Percentiles rank a stretch among this genome's conserved stretches.
Conservation (phyloP, 1,139 yeast species). For the Debaryomyces sp. region DNA sequence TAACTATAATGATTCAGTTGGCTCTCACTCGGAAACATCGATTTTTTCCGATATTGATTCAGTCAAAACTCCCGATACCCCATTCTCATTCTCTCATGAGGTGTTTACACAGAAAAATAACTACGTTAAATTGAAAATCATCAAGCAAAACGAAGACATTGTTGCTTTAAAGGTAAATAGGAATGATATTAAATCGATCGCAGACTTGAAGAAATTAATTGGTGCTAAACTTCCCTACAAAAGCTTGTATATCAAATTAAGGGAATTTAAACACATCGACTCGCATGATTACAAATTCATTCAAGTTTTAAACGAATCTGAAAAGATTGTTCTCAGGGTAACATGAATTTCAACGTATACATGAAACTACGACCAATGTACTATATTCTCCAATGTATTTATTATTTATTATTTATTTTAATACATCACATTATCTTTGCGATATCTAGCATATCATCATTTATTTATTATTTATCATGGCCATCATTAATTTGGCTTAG, state of each 20-base stretch:
- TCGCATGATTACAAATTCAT: constrained; percentile 24
- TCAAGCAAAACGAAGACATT: constrained; percentile 30
- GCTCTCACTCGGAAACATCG: constrained; percentile 7
- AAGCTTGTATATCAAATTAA: constrained; percentile 29
- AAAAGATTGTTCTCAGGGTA: constrained; percentile 23
- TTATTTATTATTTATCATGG: neutral
- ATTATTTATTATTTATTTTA: neutral
- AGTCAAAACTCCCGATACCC: neutral
- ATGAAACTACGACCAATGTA: neutral
- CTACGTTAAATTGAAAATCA: constrained; percentile 32
- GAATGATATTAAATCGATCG: constrained; percentile 24
- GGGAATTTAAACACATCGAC: constrained; percentile 30
- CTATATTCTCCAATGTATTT: neutral
- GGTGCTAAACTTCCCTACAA: constrained; percentile 29
- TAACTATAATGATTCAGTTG: neutral
- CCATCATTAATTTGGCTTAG: neutral
- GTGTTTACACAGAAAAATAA: neutral
- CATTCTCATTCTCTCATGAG: neutral
- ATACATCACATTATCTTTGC: neutral
- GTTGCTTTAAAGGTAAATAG: constrained; percentile 32
- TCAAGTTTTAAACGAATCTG: constrained; percentile 25
- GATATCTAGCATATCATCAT: neutral
- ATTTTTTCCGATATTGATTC: constrained; percentile 2
- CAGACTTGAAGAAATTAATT: constrained; percentile 31
- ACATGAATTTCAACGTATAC: neutral